A percentile compares a stretch with the other conserved stretches of the same genome.
phyloP scores from a whole-genome alignment of 2,329 filamentous ascomycete species.

The Cordyceps farinosa region DNA sequence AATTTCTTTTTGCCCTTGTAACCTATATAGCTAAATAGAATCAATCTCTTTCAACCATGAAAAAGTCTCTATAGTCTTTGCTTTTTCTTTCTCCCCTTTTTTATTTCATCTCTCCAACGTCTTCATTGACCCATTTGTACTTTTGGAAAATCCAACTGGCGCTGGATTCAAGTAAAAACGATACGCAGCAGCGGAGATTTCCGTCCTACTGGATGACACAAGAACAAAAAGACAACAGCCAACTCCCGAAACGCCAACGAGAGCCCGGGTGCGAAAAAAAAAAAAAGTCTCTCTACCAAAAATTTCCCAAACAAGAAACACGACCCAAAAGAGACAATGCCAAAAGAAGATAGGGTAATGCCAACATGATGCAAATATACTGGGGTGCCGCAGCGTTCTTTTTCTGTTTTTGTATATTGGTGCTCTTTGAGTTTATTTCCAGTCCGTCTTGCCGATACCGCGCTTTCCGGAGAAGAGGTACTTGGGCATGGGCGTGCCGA shows the following conservation, averaged over 20 bases:
- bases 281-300: neutral
- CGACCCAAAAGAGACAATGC: constrained; percentile 3
- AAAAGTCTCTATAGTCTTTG: constrained; percentile 13
- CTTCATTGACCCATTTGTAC: neutral
- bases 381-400: neutral
- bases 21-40: neutral
- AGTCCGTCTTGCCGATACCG: constrained; percentile 82
- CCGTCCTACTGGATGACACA: constrained; percentile 17
- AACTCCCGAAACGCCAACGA: constrained; percentile 17
- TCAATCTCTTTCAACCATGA: constrained; percentile 6
- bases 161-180: constrained; percentile 11
- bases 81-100: neutral
- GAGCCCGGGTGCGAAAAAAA: neutral
- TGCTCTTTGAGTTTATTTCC: constrained; percentile 49
- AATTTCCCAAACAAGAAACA: neutral
- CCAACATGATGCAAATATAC: constrained; percentile 14
- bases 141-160: neutral
- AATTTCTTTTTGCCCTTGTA: constrained; percentile 2
- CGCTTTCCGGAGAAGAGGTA: constrained; percentile 93
- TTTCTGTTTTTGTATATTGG: neutral
- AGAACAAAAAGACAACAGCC: constrained; percentile 21
- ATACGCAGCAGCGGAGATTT: constrained; percentile 10
- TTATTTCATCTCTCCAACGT: neutral
- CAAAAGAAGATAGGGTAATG: constrained; percentile 11
- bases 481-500: constrained; percentile 75